phyloP scores from a whole-genome alignment of 2,329 filamentous ascomycete genomes.

The Fusarium nisikadoi region DNA sequence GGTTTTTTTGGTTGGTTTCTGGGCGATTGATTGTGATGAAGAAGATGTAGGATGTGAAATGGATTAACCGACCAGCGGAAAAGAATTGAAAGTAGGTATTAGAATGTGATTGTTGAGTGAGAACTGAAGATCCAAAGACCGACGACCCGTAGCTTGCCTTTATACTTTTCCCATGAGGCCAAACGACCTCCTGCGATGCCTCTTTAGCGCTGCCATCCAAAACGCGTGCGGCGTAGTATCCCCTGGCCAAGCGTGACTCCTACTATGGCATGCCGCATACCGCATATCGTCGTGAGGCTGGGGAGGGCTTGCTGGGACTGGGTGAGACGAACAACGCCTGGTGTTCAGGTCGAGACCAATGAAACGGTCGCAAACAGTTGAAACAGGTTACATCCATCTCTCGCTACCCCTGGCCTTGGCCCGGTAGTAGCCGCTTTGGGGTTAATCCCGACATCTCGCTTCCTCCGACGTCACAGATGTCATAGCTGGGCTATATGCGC shows the following conservation, averaged over 20 bases:
- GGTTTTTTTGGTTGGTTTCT: background rate
- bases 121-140: constrained; percentile 8
- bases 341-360: background rate
- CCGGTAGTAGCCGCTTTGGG: background rate
- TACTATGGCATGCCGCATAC: background rate
- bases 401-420: background rate
- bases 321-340: constrained; percentile 1
- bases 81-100: constrained; percentile 12
- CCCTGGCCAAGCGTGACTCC: background rate
- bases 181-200: background rate
- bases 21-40: background rate
- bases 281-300: background rate
- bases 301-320: background rate
- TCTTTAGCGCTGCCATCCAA: background rate
- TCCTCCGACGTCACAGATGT: background rate
- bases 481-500: background rate
- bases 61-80: constrained; percentile 23
- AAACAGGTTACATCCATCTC: background rate
- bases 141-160: background rate
- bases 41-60: constrained; percentile 3
- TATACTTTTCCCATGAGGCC: constrained; percentile 5
- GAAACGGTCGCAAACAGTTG: background rate
- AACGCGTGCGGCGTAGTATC: background rate
- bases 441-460: background rate
- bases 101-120: constrained; percentile 7